Evolutionary conservation across 331 rosid genomes (phyloP).

Genomic region (Rhamnella rubrinervis): DNA sequence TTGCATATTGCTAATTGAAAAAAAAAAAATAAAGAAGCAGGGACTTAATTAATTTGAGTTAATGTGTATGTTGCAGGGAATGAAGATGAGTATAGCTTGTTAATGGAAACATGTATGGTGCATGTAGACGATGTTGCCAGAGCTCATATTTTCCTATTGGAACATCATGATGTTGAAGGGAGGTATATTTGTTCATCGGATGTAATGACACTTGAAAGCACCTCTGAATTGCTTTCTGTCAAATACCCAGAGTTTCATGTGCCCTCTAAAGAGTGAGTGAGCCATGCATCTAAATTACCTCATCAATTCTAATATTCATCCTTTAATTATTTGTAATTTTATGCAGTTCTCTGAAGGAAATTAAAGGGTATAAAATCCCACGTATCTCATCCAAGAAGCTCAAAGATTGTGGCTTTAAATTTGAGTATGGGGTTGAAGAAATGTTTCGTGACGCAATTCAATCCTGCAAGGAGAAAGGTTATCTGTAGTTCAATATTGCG

Average conservation of each 20-base stretch:
- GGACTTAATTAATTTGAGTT: background rate
- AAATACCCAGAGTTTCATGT: constrained; percentile 45
- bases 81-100: background rate
- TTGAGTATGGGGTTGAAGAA: constrained; percentile 44
- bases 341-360: constrained; percentile 33
- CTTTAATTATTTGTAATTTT: background rate
- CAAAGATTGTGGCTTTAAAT: constrained; percentile 54
- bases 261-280: constrained; percentile 44
- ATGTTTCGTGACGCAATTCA: constrained; percentile 52
- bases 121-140: constrained; percentile 63
- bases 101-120: constrained; percentile 26
- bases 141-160: constrained; percentile 56
- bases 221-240: constrained; percentile 22
- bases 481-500: constrained; percentile 17
- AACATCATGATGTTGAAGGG: constrained; percentile 61
- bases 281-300: too few species aligned
- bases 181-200: constrained; percentile 36
- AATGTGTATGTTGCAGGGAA: constrained; percentile 15
- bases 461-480: constrained; percentile 58
- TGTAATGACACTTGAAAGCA: background rate
- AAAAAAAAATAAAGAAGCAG: background rate
- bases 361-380: constrained; percentile 12
- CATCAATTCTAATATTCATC: background rate
- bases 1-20: background rate
- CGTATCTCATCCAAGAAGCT: constrained; percentile 57